Conservation (phyloP, 805 yeast species). For the Metschnikowia aberdeeniae region DNA sequence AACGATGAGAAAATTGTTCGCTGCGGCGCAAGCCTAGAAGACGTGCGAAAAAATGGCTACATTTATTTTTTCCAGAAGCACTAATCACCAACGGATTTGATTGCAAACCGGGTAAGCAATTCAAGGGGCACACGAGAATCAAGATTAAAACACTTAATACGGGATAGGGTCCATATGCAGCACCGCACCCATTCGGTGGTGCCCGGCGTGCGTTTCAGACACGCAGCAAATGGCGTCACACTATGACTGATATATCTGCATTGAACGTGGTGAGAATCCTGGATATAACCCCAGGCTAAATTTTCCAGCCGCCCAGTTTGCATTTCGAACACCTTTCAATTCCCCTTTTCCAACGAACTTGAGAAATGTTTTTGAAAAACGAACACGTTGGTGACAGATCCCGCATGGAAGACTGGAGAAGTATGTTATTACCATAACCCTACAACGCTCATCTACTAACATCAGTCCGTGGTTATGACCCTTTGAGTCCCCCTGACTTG, state of each 20-base stretch:
- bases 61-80: conserved; percentile 39
- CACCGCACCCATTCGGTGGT: too few relatives aligned
- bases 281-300: conserved; percentile 1
- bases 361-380: conserved; percentile 76
- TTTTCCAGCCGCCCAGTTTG: background rate
- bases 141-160: too few relatives aligned
- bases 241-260: conserved; percentile 3
- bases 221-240: background rate
- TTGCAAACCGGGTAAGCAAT: too few relatives aligned
- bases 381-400: conserved; percentile 79
- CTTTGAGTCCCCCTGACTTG: conserved; percentile 88
- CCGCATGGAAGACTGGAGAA: conserved; percentile 54
- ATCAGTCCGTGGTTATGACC: conserved; percentile 79
- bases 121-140: too few relatives aligned
- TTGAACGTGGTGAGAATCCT: background rate
- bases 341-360: background rate
- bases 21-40: conserved; percentile 42
- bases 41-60: conserved; percentile 46
- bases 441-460: conserved; percentile 9
- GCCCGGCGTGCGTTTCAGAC: background rate
- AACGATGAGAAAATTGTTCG: conserved; percentile 86
- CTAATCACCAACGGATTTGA: background rate
- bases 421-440: conserved; percentile 26
- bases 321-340: background rate
- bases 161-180: too few relatives aligned